These are phyloP conservation scores for Bondarzewia mesenterica DNA, from an alignment of 1,284 basidiomycete species.

Conservation along the genomic window DNA sequence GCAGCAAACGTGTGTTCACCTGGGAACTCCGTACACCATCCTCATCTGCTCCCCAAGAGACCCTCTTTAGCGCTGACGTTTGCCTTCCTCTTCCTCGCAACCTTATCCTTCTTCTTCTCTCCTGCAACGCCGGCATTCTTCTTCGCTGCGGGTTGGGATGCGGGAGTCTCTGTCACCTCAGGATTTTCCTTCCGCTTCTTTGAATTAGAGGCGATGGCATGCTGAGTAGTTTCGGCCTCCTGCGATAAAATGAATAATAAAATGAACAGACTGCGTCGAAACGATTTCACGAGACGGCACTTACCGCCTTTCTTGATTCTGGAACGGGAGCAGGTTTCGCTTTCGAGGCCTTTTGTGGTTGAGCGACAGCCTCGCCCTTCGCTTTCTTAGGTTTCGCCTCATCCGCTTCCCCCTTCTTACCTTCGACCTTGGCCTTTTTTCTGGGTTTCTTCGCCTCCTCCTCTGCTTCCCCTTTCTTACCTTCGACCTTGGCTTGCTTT, in stretches of 20 bases:
- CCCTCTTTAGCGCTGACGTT: conserved; percentile 38
- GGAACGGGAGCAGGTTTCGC: conserved; percentile 3
- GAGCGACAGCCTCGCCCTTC: too few relatives aligned
- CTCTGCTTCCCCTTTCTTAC: not conserved
- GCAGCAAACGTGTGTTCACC: not conserved
- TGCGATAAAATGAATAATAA: too few relatives aligned
- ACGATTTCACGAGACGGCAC: too few relatives aligned
- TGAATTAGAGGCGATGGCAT: not conserved
- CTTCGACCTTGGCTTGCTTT: conserved; percentile 10
- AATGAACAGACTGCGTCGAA: too few relatives aligned
- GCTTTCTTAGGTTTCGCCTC: too few relatives aligned
- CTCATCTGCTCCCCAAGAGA: conserved; percentile 31
- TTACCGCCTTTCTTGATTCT: too few relatives aligned
- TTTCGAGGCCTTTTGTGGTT: too few relatives aligned
- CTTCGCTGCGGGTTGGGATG: too few relatives aligned
- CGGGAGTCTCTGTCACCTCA: conserved; percentile 27
- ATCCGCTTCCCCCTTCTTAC: not conserved
- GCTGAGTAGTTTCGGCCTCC: not conserved
- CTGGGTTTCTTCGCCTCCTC: not conserved
- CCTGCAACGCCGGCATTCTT: conserved; percentile 23
- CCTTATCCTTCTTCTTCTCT: conserved; percentile 51
- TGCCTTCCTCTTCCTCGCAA: conserved; percentile 34
- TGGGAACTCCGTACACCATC: not conserved
- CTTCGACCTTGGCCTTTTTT: too few relatives aligned
- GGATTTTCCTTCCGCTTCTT: not conserved